Conservation (phyloP, 441 rosid species). For the Pelargonium australe region DNA sequence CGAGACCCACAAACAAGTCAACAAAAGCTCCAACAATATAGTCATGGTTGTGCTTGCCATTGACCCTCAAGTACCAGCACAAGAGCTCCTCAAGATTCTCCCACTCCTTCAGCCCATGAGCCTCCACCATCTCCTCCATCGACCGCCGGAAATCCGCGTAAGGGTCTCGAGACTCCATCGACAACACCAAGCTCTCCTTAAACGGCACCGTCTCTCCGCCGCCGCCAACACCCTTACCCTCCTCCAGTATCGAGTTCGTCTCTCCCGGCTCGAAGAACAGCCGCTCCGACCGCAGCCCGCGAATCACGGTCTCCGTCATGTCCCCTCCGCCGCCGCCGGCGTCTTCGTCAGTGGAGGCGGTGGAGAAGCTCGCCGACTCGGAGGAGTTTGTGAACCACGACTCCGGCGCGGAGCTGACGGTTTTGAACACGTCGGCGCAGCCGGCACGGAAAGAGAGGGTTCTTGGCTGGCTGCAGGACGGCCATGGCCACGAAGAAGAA, state of each 20-base stretch:
- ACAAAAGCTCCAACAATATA: constrained; percentile 66
- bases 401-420: constrained; percentile 32
- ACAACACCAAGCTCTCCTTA: constrained; percentile 37
- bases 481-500: constrained; percentile 53
- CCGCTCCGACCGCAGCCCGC: constrained; percentile 50
- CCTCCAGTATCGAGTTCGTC: constrained; percentile 61
- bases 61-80: constrained; percentile 50
- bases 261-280: constrained; percentile 60
- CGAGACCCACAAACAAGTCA: constrained; percentile 49
- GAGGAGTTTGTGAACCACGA: constrained; percentile 30
- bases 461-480: constrained; percentile 64
- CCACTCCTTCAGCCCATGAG: constrained; percentile 52
- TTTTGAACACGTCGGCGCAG: constrained; percentile 33
- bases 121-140: constrained; percentile 84
- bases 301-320: constrained; percentile 49
- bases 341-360: constrained; percentile 23
- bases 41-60: constrained; percentile 52
- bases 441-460: constrained; percentile 52
- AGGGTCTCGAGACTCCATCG: constrained; percentile 61
- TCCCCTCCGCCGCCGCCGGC: constrained; percentile 20
- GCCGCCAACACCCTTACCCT: constrained; percentile 12
- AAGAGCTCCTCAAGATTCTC: constrained; percentile 54
- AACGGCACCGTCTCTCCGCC: constrained; percentile 22
- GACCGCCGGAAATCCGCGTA: constrained; percentile 60
- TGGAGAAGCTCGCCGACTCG: constrained; percentile 31